Evolutionary conservation across 495 filamentous ascomycete genomes (phyloP), one percentile per base, ranked within the genome.

Genomic region (Penicillium maclennaniae): DNA sequence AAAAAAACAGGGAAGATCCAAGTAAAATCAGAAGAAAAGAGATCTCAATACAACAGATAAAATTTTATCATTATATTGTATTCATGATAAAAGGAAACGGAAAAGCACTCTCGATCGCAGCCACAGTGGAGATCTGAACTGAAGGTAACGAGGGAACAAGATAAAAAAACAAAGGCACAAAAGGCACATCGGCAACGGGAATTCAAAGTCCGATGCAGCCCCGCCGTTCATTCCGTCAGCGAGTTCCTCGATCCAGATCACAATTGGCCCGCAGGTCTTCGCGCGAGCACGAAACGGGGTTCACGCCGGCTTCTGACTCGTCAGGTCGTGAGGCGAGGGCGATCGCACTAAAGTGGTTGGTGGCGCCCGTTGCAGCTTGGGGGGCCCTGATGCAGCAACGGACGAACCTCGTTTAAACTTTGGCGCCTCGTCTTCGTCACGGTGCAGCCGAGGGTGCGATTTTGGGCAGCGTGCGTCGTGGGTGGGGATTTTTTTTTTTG

Each of bases 181-280:
- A 37, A n/a, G 15, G 42, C 42, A 26, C 31, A 34, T 34, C 31
- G 31, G 9, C 31, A 10, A 34, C 31, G 31, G 31, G 14, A 12
- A 34, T 14, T 2, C 31, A 8, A 8, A 45, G 43, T 34, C 9
- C 43, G 17, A 16, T 45, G 23, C 43, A 28, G 16, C 21, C 62
- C 62, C 62, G 62, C 59, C 59, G 62, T 65, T 65, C 62, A 60
- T 62, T 54, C 62, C 53, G 53, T 55, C 47, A 50, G 47, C 54
- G 31, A n/a, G n/a, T n/a, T n/a, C n/a, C n/a, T n/a, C n/a, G n/a
- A n/a, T n/a, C n/a, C n/a, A n/a, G n/a, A n/a, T 41, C 36, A 14
- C 48, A 20, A 65, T 65, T 65, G 38, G 38, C 38, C 38, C 38
- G 20, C 38, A n/a, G 38, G 3, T 4, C 9, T 12, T 12, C 2